phyloP scores from a whole-genome alignment of 1,284 basidiomycete species.

The Singerocomus rubriflavus region DNA sequence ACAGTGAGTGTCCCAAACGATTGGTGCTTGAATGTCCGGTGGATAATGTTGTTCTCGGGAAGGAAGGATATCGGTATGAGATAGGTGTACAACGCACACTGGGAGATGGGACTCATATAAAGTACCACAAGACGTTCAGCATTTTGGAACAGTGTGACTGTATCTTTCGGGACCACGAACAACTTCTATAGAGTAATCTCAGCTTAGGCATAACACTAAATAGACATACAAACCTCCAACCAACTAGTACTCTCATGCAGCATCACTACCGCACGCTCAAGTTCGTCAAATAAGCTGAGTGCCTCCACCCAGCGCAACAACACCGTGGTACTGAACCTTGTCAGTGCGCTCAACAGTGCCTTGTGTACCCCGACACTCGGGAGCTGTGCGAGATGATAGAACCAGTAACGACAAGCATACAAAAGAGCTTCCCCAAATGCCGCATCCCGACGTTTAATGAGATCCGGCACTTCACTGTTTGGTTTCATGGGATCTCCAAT shows the following conservation, averaged over 20 bases:
- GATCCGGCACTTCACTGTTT: constrained; percentile 23
- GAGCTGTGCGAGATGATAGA: constrained; percentile 20
- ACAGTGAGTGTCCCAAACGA: not conserved
- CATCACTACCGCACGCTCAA: constrained; percentile 21
- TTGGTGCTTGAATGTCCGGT: constrained; percentile 15
- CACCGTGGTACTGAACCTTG: constrained; percentile 14
- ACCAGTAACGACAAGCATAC: constrained; percentile 27
- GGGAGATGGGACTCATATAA: constrained; percentile 21
- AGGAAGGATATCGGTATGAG: constrained; percentile 9
- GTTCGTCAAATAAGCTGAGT: constrained; percentile 21
- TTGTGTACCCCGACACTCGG: constrained; percentile 9
- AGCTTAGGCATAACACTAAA: not conserved
- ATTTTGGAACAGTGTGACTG: constrained; percentile 10
- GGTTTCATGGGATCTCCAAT: constrained; percentile 20
- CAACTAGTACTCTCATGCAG: constrained; percentile 18
- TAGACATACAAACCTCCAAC: constrained; percentile 17
- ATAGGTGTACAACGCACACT: constrained; percentile 25
- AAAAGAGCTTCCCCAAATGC: constrained; percentile 19
- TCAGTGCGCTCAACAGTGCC: constrained; percentile 6
- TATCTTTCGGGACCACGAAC: constrained; percentile 3
- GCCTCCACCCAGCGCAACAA: constrained; percentile 25
- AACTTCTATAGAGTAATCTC: constrained; percentile 9
- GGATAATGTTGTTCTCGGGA: not conserved
- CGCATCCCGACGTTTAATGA: constrained; percentile 10
- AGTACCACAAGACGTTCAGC: constrained; percentile 22